phyloP scores from a whole-genome alignment of 495 filamentous ascomycete genomes.

The Penicillium samsonianum region DNA sequence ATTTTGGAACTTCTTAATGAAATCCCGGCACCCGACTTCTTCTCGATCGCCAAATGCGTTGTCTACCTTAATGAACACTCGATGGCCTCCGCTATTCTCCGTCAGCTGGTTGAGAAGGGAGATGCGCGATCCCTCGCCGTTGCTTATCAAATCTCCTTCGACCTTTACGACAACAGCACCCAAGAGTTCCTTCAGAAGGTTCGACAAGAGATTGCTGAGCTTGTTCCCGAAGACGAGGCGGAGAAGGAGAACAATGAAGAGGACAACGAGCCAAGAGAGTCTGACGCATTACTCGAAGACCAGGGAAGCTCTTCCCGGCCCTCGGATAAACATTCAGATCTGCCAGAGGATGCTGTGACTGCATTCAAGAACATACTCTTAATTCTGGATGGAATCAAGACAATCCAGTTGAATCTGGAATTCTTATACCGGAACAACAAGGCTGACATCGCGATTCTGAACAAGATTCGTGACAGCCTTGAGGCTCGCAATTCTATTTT shows the following conservation, averaged over 20 bases:
- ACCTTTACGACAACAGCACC: constrained; percentile 96
- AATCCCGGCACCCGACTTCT: constrained; percentile 89
- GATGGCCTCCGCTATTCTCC: constrained; percentile 85
- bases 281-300: constrained; percentile 53
- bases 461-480: constrained; percentile 92
- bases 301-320: constrained; percentile 41
- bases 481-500: constrained; percentile 98
- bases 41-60: constrained; percentile 96
- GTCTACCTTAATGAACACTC: constrained; percentile 93
- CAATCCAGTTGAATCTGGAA: constrained; percentile 89
- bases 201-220: constrained; percentile 71
- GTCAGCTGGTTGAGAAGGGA: constrained; percentile 76
- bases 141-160: constrained; percentile 97
- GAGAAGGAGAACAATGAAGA: constrained; percentile 42
- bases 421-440: constrained; percentile 95
- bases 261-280: constrained; percentile 55
- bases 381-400: constrained; percentile 87
- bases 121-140: constrained; percentile 75
- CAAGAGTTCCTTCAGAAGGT: constrained; percentile 95
- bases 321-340: constrained; percentile 44
- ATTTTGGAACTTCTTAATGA: constrained; percentile 87
- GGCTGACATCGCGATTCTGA: constrained; percentile 83
- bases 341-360: constrained; percentile 50
- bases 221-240: constrained; percentile 48
- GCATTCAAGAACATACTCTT: constrained; percentile 77